These are phyloP conservation scores for Tricholoma hemisulphureum DNA, from an alignment of 768 basidiomycete genomes.

Conservation along the genomic window DNA sequence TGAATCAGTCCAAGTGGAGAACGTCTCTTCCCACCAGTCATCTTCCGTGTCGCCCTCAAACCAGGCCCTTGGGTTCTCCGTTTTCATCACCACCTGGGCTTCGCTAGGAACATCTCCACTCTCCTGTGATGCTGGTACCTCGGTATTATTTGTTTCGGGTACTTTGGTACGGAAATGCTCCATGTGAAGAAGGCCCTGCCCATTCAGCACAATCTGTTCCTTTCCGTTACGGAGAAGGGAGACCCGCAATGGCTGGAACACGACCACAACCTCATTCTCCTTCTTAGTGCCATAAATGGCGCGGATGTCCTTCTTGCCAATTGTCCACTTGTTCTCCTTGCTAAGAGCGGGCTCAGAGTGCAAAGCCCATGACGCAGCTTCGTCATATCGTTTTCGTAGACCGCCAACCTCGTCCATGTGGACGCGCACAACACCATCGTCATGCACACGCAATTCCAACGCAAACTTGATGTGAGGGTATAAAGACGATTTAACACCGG, in stretches of 20 bases:
- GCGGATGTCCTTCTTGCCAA: conserved; percentile 61
- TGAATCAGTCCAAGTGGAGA: conserved; percentile 81
- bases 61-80: conserved; percentile 61
- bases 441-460: conserved; percentile 80
- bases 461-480: conserved; percentile 84
- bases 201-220: conserved; percentile 87
- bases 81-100: conserved; percentile 53
- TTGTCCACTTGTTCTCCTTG: conserved; percentile 58
- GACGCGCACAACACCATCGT: conserved; percentile 87
- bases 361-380: conserved; percentile 88
- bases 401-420: conserved; percentile 88
- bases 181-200: conserved; percentile 90
- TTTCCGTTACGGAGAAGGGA: conserved; percentile 70
- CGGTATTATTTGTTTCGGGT: conserved; percentile 40
- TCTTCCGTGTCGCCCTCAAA: conserved; percentile 87
- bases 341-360: conserved; percentile 67
- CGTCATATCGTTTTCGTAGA: conserved; percentile 83
- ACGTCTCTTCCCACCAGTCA: conserved; percentile 88
- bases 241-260: conserved; percentile 75
- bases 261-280: conserved; percentile 64
- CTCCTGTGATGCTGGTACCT: conserved; percentile 43
- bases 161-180: conserved; percentile 87
- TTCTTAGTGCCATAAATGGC: conserved; percentile 66
- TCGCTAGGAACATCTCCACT: conserved; percentile 39
- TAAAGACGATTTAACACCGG: conserved; percentile 72